A percentile compares a stretch with the other conserved stretches of the same genome.
These are phyloP conservation scores for Durotheca rogersii DNA, from an alignment of 495 filamentous ascomycete genomes.

Conservation along the genomic window DNA sequence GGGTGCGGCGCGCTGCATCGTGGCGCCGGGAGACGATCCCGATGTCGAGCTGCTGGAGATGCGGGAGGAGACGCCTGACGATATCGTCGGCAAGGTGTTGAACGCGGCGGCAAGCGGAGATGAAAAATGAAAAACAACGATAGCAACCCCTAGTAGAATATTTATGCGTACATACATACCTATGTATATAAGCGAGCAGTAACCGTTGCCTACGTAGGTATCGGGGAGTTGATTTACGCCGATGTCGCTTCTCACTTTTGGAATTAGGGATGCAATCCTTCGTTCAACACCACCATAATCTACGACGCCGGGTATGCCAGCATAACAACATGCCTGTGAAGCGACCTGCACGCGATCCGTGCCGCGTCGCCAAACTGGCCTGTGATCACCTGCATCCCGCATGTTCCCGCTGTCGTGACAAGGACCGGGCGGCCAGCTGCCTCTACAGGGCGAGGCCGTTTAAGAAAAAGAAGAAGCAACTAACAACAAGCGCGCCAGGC, in stretches of 20 bases:
- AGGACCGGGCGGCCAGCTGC: slow-evolving; percentile 30
- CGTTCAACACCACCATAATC: too few species aligned
- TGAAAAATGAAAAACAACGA: background rate
- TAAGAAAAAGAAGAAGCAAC: slow-evolving; percentile 18
- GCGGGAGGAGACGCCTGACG: slow-evolving; percentile 20
- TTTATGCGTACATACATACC: too few species aligned
- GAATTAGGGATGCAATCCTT: too few species aligned
- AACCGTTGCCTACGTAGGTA: too few species aligned
- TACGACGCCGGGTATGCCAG: too few species aligned
- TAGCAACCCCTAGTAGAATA: too few species aligned
- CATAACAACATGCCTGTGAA: background rate
- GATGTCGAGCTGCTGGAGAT: slow-evolving; percentile 27
- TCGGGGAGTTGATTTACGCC: too few species aligned
- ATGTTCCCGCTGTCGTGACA: slow-evolving; percentile 41
- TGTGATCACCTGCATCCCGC: slow-evolving; percentile 46
- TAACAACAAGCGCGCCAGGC: background rate
- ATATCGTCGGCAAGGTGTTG: slow-evolving; percentile 13
- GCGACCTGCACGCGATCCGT: slow-evolving; percentile 39
- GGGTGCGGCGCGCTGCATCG: slow-evolving; percentile 27
- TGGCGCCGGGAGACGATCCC: slow-evolving; percentile 22
- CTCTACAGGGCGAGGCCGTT: slow-evolving; percentile 47
- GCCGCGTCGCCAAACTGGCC: slow-evolving; percentile 45
- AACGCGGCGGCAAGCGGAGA: background rate
- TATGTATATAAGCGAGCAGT: too few species aligned
- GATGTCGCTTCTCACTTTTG: too few species aligned